Evolutionary conservation across 2,329 filamentous ascomycete species (phyloP).

Genomic region (Xylaria sp.): DNA sequence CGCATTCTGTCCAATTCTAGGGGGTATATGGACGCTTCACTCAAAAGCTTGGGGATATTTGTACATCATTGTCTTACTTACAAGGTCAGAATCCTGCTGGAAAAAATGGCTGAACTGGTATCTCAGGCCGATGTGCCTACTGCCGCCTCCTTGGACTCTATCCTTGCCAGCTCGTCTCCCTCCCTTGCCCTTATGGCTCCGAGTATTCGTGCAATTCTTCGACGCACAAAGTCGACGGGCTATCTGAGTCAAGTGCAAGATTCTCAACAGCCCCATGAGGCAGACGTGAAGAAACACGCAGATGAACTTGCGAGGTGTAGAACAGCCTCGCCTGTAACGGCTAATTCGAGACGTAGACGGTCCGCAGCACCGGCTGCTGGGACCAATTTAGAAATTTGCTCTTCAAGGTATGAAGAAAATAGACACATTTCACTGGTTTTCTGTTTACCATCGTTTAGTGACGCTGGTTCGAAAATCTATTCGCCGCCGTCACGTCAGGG

Average conservation of each 20-base stretch:
- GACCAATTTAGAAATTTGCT: background rate
- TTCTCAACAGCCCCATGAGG: background rate
- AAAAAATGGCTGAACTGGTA: background rate
- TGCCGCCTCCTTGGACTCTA: background rate
- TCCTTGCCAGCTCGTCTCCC: conserved; percentile 1
- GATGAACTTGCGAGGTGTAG: background rate
- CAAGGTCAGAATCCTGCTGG: background rate
- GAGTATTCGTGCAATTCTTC: conserved; percentile 4
- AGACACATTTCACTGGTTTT: background rate
- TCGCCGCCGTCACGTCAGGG: background rate
- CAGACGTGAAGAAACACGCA: background rate
- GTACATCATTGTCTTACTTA: background rate
- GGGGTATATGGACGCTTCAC: too few relatives aligned
- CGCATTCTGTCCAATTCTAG: too few relatives aligned
- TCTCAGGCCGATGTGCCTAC: background rate
- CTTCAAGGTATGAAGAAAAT: conserved; percentile 2
- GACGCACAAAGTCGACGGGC: conserved; percentile 11
- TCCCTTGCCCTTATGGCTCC: background rate
- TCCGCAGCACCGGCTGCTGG: conserved; percentile 1
- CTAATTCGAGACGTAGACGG: conserved; percentile 19
- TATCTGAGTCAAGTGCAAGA: background rate
- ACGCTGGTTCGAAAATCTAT: background rate
- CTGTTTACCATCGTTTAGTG: conserved; percentile 3
- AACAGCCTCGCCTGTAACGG: conserved; percentile 8
- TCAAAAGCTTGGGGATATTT: too few relatives aligned